Percentiles rank a stretch among this genome's conserved stretches.
These are phyloP conservation scores for Xylariaceae sp. DNA, from an alignment of 2,329 filamentous ascomycete species.

Conservation along the genomic window DNA sequence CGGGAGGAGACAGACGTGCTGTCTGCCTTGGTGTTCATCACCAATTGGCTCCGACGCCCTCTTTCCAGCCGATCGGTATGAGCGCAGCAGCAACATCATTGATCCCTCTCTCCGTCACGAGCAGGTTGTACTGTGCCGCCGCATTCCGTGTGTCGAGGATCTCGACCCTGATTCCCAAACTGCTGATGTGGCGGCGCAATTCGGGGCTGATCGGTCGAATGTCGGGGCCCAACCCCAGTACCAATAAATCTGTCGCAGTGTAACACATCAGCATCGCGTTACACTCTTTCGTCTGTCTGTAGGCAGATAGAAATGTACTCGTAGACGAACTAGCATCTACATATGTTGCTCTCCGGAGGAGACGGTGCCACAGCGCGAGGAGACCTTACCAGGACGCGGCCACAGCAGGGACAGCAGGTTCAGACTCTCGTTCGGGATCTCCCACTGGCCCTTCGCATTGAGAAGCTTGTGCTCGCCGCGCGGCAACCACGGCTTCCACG, in stretches of 20 bases:
- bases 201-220: constrained; percentile 72
- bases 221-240: constrained; percentile 76
- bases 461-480: constrained; percentile 43
- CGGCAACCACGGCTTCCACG: constrained; percentile 76
- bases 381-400: constrained; percentile 74
- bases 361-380: neutral
- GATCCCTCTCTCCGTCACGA: constrained; percentile 89
- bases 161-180: constrained; percentile 79
- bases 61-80: constrained; percentile 79
- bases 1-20: neutral
- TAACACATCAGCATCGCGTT: constrained; percentile 2
- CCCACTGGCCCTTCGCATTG: constrained; percentile 77
- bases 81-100: constrained; percentile 80
- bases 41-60: constrained; percentile 43
- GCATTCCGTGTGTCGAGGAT: constrained; percentile 90
- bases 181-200: constrained; percentile 65
- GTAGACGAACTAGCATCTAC: too few relatives aligned
- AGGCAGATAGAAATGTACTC: neutral
- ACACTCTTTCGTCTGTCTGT: neutral
- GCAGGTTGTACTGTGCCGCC: constrained; percentile 86
- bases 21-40: neutral
- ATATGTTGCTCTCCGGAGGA: too few relatives aligned
- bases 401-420: constrained; percentile 72
- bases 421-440: constrained; percentile 65
- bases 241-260: constrained; percentile 63